Conservation (phyloP, 352 stramenopile genomes). For the Porosira glacialis region DNA sequence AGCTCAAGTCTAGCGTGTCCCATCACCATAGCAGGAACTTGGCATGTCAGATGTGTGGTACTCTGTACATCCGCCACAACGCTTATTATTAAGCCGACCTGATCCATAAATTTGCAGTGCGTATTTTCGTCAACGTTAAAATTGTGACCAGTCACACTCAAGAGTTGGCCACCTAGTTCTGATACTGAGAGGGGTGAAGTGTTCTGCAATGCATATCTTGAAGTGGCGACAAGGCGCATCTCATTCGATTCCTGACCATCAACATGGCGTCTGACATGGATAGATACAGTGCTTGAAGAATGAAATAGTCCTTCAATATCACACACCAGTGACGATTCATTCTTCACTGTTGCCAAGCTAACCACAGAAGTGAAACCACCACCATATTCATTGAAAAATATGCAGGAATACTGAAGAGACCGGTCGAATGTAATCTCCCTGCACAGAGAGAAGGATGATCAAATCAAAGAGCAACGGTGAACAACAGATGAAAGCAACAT, state of each 20-base stretch:
- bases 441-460: too few relatives aligned
- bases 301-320: conserved; percentile 10
- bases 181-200: conserved; percentile 10
- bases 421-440: too few relatives aligned
- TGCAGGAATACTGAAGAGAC: too few relatives aligned
- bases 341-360: too few relatives aligned
- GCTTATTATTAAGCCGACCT: not conserved
- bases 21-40: conserved; percentile 1
- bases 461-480: too few relatives aligned
- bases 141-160: conserved; percentile 2
- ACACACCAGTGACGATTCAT: conserved; percentile 10
- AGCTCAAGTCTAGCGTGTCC: conserved; percentile 10
- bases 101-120: conserved; percentile 21
- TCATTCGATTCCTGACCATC: conserved; percentile 21
- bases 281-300: not conserved
- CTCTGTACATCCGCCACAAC: not conserved
- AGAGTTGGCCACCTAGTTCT: conserved; percentile 6
- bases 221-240: conserved; percentile 5
- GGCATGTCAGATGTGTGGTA: conserved; percentile 13
- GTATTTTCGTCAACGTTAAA: not conserved
- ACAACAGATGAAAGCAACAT: too few relatives aligned
- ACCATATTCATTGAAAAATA: too few relatives aligned
- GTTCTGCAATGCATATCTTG: conserved; percentile 3
- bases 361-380: too few relatives aligned
- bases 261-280: conserved; percentile 13